These are phyloP conservation scores for Moesziomyces sp. DNA, from an alignment of 1,284 basidiomycete species.

Conservation along the genomic window DNA sequence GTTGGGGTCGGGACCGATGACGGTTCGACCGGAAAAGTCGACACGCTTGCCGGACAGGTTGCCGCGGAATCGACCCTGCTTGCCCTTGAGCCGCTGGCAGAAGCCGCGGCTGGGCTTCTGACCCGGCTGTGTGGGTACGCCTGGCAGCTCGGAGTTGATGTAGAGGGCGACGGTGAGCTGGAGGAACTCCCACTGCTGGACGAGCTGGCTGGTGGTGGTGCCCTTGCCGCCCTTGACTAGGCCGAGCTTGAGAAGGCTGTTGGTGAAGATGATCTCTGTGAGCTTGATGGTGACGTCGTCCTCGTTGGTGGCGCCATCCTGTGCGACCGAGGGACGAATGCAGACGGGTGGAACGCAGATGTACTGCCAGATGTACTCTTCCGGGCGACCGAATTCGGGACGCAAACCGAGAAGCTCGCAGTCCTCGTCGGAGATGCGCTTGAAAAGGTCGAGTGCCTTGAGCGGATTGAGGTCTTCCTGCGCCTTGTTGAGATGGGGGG, in stretches of 20 bases:
- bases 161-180: slow-evolving; percentile 96
- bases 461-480: slow-evolving; percentile 95
- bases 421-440: slow-evolving; percentile 90
- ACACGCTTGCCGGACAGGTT: slow-evolving; percentile 99
- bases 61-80: slow-evolving; percentile 97
- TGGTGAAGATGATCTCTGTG: slow-evolving; percentile 95
- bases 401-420: slow-evolving; percentile 92
- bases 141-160: slow-evolving; percentile 97
- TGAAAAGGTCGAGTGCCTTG: slow-evolving; percentile 92
- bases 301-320: slow-evolving; percentile 85
- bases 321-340: slow-evolving; percentile 95
- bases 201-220: slow-evolving; percentile 64
- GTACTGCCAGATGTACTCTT: slow-evolving; percentile 99
- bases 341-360: slow-evolving; percentile 97
- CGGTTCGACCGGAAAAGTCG: slow-evolving; percentile 97
- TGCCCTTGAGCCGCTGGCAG: slow-evolving; percentile 97
- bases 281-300: slow-evolving; percentile 98
- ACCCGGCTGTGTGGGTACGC: slow-evolving; percentile 68
- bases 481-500: slow-evolving; percentile 85
- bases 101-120: slow-evolving; percentile 75
- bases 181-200: slow-evolving; percentile 97
- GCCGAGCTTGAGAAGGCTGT: slow-evolving; percentile 90
- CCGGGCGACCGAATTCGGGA: slow-evolving; percentile 89
- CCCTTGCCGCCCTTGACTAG: slow-evolving; percentile 74
- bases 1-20: slow-evolving; percentile 98